These are phyloP conservation scores for Metarhizium humberi DNA, from an alignment of 2,329 filamentous ascomycete genomes.

Conservation along the genomic window DNA sequence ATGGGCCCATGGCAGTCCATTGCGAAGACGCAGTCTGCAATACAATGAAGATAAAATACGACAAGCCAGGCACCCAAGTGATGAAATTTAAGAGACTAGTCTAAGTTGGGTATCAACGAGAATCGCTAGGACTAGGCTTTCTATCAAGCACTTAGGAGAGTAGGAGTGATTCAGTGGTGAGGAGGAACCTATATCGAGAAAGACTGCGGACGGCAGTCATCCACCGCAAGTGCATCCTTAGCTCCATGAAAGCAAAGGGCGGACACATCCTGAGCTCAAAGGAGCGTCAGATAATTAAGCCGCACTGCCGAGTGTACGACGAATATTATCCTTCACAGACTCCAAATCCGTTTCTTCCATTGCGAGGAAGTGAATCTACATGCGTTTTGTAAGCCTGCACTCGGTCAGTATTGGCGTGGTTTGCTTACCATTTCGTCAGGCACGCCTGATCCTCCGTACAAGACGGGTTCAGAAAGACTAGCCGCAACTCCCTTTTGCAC, in stretches of 20 bases:
- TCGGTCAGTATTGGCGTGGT: background rate
- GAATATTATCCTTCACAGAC: conserved; percentile 47
- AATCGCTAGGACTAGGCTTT: conserved; percentile 1
- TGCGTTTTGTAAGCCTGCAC: conserved; percentile 8
- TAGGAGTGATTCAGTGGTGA: background rate
- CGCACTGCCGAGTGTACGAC: conserved; percentile 35
- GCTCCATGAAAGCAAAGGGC: background rate
- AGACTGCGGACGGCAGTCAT: background rate
- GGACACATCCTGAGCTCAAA: background rate
- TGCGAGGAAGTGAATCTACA: conserved; percentile 56
- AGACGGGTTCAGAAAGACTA: conserved; percentile 68
- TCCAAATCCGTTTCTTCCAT: conserved; percentile 52
- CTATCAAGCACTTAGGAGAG: background rate
- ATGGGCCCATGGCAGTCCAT: background rate
- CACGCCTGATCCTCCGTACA: conserved; percentile 58
- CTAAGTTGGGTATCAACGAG: conserved; percentile 3
- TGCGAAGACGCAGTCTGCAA: background rate
- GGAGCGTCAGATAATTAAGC: conserved; percentile 9
- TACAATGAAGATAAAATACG: background rate
- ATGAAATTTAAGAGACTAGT: background rate
- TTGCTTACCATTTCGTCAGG: conserved; percentile 62
- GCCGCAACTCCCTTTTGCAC: conserved; percentile 70
- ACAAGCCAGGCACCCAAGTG: background rate
- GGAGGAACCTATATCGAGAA: background rate
- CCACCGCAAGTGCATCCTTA: background rate